phyloP scores from a whole-genome alignment of 176 grass and related monocot genomes.

The Rhynchospora breviuscula region DNA sequence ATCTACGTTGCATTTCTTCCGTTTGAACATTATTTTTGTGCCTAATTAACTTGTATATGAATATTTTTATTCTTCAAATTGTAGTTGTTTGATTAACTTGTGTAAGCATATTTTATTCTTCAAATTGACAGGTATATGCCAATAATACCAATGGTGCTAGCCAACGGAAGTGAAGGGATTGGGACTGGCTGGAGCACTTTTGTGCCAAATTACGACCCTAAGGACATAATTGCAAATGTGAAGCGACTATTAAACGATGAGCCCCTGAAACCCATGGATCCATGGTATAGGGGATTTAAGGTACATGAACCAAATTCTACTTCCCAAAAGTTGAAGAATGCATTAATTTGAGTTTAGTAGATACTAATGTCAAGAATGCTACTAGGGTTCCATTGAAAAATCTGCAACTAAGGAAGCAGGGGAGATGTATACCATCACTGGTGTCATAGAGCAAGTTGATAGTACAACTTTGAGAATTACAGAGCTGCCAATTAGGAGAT shows the following conservation, averaged over 20 bases:
- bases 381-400: constrained; percentile 60
- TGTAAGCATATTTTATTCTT: neutral
- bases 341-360: neutral
- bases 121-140: constrained; percentile 64
- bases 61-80: too few species aligned
- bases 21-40: neutral
- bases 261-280: constrained; percentile 54
- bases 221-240: constrained; percentile 64
- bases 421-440: constrained; percentile 59
- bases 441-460: constrained; percentile 51
- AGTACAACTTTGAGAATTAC: constrained; percentile 51
- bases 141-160: constrained; percentile 77
- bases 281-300: constrained; percentile 92
- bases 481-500: constrained; percentile 70
- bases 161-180: constrained; percentile 96
- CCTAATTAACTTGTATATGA: too few species aligned
- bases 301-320: constrained; percentile 24
- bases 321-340: neutral
- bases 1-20: neutral
- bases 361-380: neutral
- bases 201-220: constrained; percentile 89
- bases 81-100: neutral
- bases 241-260: constrained; percentile 52
- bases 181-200: constrained; percentile 85
- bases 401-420: constrained; percentile 48